A percentile compares a stretch with the other conserved stretches of the same genome.
Conservation (phyloP, 2,329 filamentous ascomycete genomes). For the Cercospora sesami region DNA sequence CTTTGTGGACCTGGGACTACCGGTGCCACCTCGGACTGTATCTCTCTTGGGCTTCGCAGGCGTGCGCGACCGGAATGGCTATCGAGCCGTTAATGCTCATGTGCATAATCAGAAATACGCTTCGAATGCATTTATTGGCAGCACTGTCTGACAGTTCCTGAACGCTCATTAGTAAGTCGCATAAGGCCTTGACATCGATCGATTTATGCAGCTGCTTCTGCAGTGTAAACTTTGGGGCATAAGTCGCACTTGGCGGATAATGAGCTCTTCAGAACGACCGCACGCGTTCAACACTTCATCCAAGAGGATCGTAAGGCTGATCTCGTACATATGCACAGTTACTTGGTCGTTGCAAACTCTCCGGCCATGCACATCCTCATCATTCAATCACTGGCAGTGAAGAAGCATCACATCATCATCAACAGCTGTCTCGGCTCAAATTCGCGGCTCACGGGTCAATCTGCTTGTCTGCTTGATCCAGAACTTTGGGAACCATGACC, state of each 20-base stretch:
- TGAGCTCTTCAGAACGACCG: neutral
- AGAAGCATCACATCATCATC: neutral
- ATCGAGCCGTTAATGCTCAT: neutral
- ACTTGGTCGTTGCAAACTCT: neutral
- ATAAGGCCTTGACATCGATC: neutral
- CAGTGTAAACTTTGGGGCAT: neutral
- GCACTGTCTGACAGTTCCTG: neutral
- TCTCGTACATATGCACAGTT: neutral
- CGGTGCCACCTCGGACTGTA: neutral
- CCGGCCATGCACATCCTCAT: neutral
- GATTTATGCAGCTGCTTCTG: neutral
- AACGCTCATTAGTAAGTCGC: neutral
- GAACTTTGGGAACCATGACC: neutral
- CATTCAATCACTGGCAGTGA: neutral
- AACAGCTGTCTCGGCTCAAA: neutral
- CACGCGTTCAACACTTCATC: neutral
- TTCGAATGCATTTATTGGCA: neutral
- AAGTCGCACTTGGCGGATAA: neutral
- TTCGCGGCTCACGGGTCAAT: neutral
- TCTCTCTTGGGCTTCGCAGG: neutral
- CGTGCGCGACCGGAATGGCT: neutral
- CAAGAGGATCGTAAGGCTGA: neutral
- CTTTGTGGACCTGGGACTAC: neutral
- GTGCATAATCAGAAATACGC: neutral
- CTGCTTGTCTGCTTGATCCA: conserved; percentile 1